These are phyloP conservation scores for Cytospora leucostoma DNA, from an alignment of 2,329 filamentous ascomycete genomes.

Conservation along the genomic window DNA sequence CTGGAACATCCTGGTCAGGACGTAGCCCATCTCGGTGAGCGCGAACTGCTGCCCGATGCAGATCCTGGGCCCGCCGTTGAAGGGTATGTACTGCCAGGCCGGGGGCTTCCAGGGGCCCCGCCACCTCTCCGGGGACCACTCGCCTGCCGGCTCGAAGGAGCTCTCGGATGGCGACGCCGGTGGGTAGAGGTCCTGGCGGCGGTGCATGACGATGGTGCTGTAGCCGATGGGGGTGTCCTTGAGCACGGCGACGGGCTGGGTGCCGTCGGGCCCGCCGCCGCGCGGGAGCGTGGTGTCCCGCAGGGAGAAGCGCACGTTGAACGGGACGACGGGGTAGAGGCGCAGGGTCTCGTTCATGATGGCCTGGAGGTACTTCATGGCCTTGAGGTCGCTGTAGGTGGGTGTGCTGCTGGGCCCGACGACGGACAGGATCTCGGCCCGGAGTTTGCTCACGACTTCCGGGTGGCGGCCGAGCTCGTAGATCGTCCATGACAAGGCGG, in stretches of 20 bases:
- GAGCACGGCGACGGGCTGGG: slow-evolving; percentile 62
- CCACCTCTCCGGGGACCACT: slow-evolving; percentile 71
- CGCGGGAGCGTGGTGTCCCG: slow-evolving; percentile 73
- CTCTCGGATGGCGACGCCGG: slow-evolving; percentile 42
- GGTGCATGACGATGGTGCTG: slow-evolving; percentile 72
- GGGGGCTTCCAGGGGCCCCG: slow-evolving; percentile 57
- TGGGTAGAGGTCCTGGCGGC: slow-evolving; percentile 64
- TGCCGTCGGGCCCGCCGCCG: slow-evolving; percentile 66
- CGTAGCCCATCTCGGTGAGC: slow-evolving; percentile 74
- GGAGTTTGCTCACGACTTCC: slow-evolving; percentile 65
- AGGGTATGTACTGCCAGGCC: slow-evolving; percentile 73
- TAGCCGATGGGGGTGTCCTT: slow-evolving; percentile 69
- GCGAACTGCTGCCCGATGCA: slow-evolving; percentile 83
- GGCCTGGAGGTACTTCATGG: slow-evolving; percentile 32
- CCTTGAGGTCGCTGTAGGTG: slow-evolving; percentile 65
- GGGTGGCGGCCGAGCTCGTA: slow-evolving; percentile 80
- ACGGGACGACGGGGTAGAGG: slow-evolving; percentile 60
- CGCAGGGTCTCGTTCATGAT: slow-evolving; percentile 33
- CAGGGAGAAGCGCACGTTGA: slow-evolving; percentile 73
- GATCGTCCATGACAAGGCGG: slow-evolving; percentile 76
- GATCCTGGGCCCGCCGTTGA: slow-evolving; percentile 73
- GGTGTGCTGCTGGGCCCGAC: slow-evolving; percentile 65
- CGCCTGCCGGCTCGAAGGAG: slow-evolving; percentile 48
- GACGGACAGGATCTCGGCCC: slow-evolving; percentile 67
- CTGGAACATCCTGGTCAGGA: slow-evolving; percentile 72